These are phyloP conservation scores for Microthyrium microscopicum DNA, from an alignment of 2,329 filamentous ascomycete genomes.

Conservation along the genomic window DNA sequence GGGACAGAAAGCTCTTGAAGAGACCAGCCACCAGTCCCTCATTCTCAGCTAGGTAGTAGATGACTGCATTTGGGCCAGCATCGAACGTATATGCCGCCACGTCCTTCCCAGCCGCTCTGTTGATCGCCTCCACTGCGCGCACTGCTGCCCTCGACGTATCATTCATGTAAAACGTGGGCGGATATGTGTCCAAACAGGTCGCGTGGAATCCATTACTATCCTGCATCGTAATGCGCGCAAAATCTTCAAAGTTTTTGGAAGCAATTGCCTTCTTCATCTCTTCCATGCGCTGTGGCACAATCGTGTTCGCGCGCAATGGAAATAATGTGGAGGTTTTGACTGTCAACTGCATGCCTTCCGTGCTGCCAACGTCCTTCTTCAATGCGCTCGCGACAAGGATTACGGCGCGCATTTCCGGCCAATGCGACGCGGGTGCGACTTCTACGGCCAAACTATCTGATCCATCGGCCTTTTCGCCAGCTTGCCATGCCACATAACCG, in stretches of 20 bases:
- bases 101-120: slow-evolving; percentile 52
- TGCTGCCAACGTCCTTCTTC: slow-evolving; percentile 91
- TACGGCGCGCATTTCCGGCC: slow-evolving; percentile 86
- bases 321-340: slow-evolving; percentile 86
- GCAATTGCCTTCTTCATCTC: slow-evolving; percentile 71
- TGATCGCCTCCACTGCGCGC: slow-evolving; percentile 76
- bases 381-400: slow-evolving; percentile 82
- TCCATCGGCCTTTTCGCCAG: slow-evolving; percentile 59
- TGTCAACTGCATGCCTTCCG: slow-evolving; percentile 92
- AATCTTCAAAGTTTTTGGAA: slow-evolving; percentile 64
- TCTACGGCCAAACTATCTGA: slow-evolving; percentile 77
- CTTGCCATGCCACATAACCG: slow-evolving; percentile 90
- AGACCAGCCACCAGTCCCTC: slow-evolving; percentile 56
- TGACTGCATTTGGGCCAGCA: slow-evolving; percentile 87
- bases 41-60: slow-evolving; percentile 83
- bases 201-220: slow-evolving; percentile 97
- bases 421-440: slow-evolving; percentile 76
- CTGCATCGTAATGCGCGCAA: slow-evolving; percentile 84
- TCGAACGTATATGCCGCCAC: slow-evolving; percentile 95
- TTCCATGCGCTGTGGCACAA: slow-evolving; percentile 72
- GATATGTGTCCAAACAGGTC: slow-evolving; percentile 83
- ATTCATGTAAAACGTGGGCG: slow-evolving; percentile 98
- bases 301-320: slow-evolving; percentile 50
- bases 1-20: slow-evolving; percentile 50
- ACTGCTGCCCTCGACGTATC: slow-evolving; percentile 80